Evolutionary conservation across 768 basidiomycete genomes (phyloP).

Genomic region (Pisolithus tinctorius): DNA sequence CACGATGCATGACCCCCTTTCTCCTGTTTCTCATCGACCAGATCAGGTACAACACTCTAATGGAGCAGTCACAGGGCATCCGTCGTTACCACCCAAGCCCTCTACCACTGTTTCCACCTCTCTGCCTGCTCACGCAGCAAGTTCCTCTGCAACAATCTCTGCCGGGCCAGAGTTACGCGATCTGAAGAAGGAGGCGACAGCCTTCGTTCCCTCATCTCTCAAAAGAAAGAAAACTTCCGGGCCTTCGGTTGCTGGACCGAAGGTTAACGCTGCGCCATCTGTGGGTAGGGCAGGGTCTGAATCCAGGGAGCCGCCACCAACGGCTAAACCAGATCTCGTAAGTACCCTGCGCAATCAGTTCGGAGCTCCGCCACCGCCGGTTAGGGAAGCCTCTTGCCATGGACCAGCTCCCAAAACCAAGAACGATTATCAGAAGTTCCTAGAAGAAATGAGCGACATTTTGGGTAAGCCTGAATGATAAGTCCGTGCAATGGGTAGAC

Average conservation of each 20-base stretch:
- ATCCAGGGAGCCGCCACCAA: slow-evolving; percentile 18
- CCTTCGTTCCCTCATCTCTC: slow-evolving; percentile 79
- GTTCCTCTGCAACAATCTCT: slow-evolving; percentile 60
- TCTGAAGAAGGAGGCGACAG: slow-evolving; percentile 90
- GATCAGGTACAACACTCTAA: slow-evolving; percentile 65
- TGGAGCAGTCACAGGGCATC: slow-evolving; percentile 31
- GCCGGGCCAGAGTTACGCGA: slow-evolving; percentile 88
- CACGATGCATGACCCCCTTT: slow-evolving; percentile 69
- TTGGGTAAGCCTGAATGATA: slow-evolving; percentile 27
- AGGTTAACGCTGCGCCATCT: slow-evolving; percentile 61
- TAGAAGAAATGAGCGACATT: slow-evolving; percentile 71
- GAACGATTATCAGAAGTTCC: slow-evolving; percentile 71
- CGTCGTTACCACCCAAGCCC: slow-evolving; percentile 41
- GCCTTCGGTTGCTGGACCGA: slow-evolving; percentile 28
- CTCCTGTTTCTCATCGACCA: slow-evolving; percentile 69
- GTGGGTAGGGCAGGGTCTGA: slow-evolving; percentile 26
- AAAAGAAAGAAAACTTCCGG: slow-evolving; percentile 59
- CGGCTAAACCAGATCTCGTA: slow-evolving; percentile 60
- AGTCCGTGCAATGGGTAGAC: background rate
- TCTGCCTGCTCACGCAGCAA: slow-evolving; percentile 34
- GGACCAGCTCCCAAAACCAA: slow-evolving; percentile 34
- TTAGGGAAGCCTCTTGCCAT: slow-evolving; percentile 11
- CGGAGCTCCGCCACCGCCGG: slow-evolving; percentile 29
- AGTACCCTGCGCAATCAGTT: slow-evolving; percentile 55
- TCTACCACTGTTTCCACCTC: slow-evolving; percentile 30